phyloP scores from a whole-genome alignment of 192 early-diverging fungal genomes.

The Endogone sp. region DNA sequence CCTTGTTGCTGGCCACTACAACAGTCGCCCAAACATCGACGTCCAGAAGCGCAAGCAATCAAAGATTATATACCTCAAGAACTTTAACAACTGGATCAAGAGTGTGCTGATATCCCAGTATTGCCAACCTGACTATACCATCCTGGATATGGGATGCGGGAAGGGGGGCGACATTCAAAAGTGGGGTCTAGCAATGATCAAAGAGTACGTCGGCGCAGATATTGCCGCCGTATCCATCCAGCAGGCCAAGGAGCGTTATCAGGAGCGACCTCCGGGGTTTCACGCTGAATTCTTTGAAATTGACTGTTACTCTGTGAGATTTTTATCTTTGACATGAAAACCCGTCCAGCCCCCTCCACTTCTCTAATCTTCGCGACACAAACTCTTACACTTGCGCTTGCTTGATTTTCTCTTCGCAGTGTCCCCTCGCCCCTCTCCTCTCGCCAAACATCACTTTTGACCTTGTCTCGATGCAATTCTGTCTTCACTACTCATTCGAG shows the following conservation, averaged over 20 bases:
- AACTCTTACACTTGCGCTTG: conserved; percentile 14
- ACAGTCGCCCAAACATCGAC: conserved; percentile 79
- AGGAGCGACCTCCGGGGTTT: conserved; percentile 50
- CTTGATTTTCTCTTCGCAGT: conserved; percentile 25
- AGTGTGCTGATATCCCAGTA: conserved; percentile 75
- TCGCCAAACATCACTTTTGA: conserved; percentile 59
- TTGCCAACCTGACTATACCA: conserved; percentile 46
- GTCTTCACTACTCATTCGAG: conserved; percentile 94
- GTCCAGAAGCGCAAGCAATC: conserved; percentile 73
- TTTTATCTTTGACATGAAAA: not conserved
- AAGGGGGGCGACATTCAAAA: conserved; percentile 91
- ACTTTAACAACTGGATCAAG: conserved; percentile 98
- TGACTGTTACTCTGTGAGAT: conserved; percentile 80
- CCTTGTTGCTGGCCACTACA: conserved; percentile 74
- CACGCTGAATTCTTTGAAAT: conserved; percentile 73
- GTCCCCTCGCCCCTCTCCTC: conserved; percentile 50
- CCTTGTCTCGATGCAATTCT: conserved; percentile 95
- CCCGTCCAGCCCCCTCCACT: too few relatives aligned
- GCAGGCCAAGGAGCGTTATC: conserved; percentile 74
- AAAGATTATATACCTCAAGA: conserved; percentile 78
- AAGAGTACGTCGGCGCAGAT: conserved; percentile 81
- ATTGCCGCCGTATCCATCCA: conserved; percentile 83
- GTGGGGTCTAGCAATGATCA: conserved; percentile 69
- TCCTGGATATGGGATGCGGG: conserved; percentile 92
- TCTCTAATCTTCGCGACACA: not conserved